Conservation (phyloP, 2,329 filamentous ascomycete species). For the Apiospora sp. region DNA sequence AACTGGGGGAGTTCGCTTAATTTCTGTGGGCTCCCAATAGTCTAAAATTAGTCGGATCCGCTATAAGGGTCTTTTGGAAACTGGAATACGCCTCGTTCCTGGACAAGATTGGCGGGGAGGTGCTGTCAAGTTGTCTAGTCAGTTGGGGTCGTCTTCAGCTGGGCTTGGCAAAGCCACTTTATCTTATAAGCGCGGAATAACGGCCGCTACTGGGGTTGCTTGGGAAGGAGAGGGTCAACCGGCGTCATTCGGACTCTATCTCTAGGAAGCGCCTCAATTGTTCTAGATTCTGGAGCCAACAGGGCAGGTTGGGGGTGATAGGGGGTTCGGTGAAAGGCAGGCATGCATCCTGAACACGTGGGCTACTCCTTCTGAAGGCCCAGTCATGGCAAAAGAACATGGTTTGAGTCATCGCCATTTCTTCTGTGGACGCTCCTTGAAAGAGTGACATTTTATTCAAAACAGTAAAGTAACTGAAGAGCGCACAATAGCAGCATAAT, state of each 20-base stretch:
- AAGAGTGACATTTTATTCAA: background rate
- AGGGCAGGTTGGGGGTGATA: background rate
- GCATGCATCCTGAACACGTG: background rate
- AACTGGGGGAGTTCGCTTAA: constrained; percentile 9
- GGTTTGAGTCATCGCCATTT: background rate
- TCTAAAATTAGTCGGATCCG: background rate
- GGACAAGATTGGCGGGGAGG: background rate
- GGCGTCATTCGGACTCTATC: background rate
- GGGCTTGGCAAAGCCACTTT: constrained; percentile 5
- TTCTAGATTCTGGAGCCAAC: background rate
- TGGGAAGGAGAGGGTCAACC: background rate
- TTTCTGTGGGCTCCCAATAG: background rate
- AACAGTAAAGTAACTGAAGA: background rate
- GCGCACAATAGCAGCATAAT: background rate
- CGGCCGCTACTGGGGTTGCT: background rate
- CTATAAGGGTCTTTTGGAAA: background rate
- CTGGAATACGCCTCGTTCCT: background rate
- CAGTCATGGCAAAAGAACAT: background rate
- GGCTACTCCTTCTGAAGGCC: background rate
- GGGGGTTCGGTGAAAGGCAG: background rate
- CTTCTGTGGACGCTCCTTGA: background rate
- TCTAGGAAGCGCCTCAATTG: background rate
- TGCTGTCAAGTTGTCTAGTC: background rate
- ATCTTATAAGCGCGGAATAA: background rate
- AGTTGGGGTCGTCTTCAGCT: constrained; percentile 12